Base-by-base conservation (phyloP, 306 rosid genomes). In the Cucurbita argyrosperma region DNA sequence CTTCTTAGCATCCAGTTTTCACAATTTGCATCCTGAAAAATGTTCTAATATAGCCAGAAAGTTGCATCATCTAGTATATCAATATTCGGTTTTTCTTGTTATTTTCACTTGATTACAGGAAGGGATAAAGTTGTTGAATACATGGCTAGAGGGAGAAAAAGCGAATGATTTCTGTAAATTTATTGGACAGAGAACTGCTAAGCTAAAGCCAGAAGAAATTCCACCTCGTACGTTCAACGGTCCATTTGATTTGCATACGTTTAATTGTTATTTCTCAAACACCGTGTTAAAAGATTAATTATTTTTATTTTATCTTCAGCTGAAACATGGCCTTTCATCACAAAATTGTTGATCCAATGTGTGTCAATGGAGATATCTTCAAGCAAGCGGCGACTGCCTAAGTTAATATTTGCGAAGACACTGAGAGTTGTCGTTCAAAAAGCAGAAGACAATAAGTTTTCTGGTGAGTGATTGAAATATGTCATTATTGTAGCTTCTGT, bases 241-340 rank as follows among this genome's bases (percentile, higher is more conserved):
- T 7, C 19, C 7, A 21, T 6, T 66, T 46, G 46, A 30, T 50
- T 16, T 53, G 42, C 35, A 18, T 13, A 51, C 9, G 16, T 52
- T 35, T 52, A 35, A 8, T 35, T n/a, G 62, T 9, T 16, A 18
- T 30, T 69, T 38, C 38, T 71, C 13, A 54, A 71, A 18, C 37
- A 52, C 18, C 2, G 11, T 10, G 49, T 54, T 39, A 52, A 35
- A 16, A 10, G 52, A 71, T 0, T 52, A 71, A 35, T 7, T 71
- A 8, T 15, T 54, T 6, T 1, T 59, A 42, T 76, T 71, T 62
- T 77, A 60, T 21, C 63, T 90, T 85, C 96, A 93, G 98, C 96
- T 74, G 97, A 89, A 80, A 89, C 97, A 74, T 93, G 98, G 98
- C 97, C 98, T 58, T 93, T 90, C 81, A 88, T 93, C 56, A 54